Percentiles rank a stretch among this genome's conserved stretches.
These are phyloP conservation scores for Aureobasidium melanogenum DNA, from an alignment of 2,329 filamentous ascomycete species.

Conservation along the genomic window DNA sequence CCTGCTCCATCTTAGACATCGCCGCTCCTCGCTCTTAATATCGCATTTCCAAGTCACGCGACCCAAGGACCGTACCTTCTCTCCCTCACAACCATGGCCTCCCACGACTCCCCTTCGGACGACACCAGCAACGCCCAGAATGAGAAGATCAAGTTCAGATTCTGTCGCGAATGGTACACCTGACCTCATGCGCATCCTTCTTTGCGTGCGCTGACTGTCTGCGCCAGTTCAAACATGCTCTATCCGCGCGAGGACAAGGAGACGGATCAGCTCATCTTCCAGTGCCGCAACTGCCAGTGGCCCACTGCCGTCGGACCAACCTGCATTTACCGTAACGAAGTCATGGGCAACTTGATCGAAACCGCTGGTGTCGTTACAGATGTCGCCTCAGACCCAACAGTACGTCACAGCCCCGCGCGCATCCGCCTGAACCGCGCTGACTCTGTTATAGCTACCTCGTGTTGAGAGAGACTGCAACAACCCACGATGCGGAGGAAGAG, in stretches of 20 bases:
- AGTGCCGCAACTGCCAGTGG: slow-evolving; percentile 91
- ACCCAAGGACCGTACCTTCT: background rate
- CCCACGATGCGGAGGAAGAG: slow-evolving; percentile 61
- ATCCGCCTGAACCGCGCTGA: slow-evolving; percentile 29
- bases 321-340: slow-evolving; percentile 91
- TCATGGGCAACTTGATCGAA: slow-evolving; percentile 85
- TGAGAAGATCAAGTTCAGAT: slow-evolving; percentile 88
- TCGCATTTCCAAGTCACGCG: background rate
- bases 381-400: slow-evolving; percentile 95
- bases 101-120: slow-evolving; percentile 24
- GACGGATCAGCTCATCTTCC: slow-evolving; percentile 80
- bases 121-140: slow-evolving; percentile 30
- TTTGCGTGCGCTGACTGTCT: background rate
- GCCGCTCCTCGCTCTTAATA: background rate
- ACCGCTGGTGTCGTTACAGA: slow-evolving; percentile 96
- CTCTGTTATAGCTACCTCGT: slow-evolving; percentile 64
- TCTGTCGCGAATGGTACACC: slow-evolving; percentile 86
- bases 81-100: slow-evolving; percentile 18
- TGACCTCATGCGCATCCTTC: background rate
- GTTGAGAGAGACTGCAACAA: slow-evolving; percentile 76
- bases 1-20: background rate
- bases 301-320: slow-evolving; percentile 77
- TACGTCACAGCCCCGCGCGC: slow-evolving; percentile 44
- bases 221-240: slow-evolving; percentile 76
- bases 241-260: slow-evolving; percentile 92